phyloP scores from a whole-genome alignment of 1,284 basidiomycete species.

The Microbotryum scabiosae region DNA sequence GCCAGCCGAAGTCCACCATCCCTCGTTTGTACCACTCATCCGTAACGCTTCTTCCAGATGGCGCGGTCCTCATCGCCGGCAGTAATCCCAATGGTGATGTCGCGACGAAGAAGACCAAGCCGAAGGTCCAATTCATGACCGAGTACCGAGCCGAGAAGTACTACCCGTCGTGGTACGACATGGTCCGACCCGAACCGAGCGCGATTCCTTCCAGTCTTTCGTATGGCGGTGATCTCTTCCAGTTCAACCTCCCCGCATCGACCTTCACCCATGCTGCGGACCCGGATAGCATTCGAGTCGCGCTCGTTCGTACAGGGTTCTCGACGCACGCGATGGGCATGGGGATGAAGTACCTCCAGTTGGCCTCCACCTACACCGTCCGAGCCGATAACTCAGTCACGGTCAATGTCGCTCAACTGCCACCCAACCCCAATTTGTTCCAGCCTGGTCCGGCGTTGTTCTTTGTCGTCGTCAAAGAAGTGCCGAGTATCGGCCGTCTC shows the following conservation, averaged over 20 bases:
- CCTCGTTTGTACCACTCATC: conserved; percentile 65
- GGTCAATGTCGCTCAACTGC: conserved; percentile 34
- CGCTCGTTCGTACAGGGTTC: conserved; percentile 39
- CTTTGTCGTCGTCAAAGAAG: conserved; percentile 36
- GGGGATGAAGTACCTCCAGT: conserved; percentile 37
- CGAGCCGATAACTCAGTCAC: conserved; percentile 36
- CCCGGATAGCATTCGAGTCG: conserved; percentile 34
- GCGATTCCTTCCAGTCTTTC: conserved; percentile 5
- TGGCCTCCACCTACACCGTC: conserved; percentile 37
- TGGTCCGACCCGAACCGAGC: conserved; percentile 1
- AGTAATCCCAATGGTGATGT: conserved; percentile 60
- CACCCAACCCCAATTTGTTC: conserved; percentile 34
- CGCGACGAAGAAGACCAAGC: neutral
- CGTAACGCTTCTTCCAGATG: conserved; percentile 37
- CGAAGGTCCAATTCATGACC: conserved; percentile 8
- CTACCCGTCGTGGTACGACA: conserved; percentile 49
- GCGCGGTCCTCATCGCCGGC: conserved; percentile 65
- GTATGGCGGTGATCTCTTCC: conserved; percentile 14
- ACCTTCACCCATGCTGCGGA: conserved; percentile 2
- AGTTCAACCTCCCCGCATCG: conserved; percentile 3
- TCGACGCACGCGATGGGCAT: conserved; percentile 42
- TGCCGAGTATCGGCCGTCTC: conserved; percentile 35
- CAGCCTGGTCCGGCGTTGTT: conserved; percentile 37
- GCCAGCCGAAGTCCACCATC: conserved; percentile 60
- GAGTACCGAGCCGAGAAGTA: conserved; percentile 23